A percentile compares a stretch with the other conserved stretches of the same genome.
Conservation (phyloP, 306 rosid species). For the Begonia masoniana region DNA sequence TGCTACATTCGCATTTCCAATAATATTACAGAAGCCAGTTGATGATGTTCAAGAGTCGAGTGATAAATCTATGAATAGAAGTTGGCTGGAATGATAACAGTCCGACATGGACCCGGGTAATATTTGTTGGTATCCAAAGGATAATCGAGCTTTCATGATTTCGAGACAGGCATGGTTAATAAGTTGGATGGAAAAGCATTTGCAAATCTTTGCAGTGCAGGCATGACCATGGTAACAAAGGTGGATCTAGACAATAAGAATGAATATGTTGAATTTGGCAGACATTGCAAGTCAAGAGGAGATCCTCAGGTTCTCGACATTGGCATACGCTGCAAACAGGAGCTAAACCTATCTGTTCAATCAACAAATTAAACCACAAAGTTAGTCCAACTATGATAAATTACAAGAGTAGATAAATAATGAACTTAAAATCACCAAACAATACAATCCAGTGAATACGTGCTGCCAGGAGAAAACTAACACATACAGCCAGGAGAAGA, state of each 20-base stretch:
- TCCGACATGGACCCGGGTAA: no score
- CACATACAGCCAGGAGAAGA: not conserved
- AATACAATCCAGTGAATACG: not conserved
- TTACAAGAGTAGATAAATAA: not conserved
- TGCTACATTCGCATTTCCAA: no score
- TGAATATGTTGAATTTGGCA: slow-evolving; percentile 32
- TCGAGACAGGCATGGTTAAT: slow-evolving; percentile 5
- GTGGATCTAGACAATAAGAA: slow-evolving; percentile 79
- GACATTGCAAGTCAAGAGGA: slow-evolving; percentile 46
- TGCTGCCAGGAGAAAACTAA: not conserved
- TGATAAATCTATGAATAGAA: no score
- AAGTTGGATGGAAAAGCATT: slow-evolving; percentile 22
- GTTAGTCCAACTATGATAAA: no score
- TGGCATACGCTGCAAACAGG: slow-evolving; percentile 49
- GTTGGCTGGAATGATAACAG: no score
- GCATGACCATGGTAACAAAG: slow-evolving; percentile 68
- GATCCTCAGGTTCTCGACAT: slow-evolving; percentile 56
- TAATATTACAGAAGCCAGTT: no score
- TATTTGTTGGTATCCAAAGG: no score
- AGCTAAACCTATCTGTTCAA: slow-evolving; percentile 25
- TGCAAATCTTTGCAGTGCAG: slow-evolving; percentile 59
- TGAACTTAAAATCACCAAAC: not conserved
- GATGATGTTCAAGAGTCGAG: no score
- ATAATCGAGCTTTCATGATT: not conserved
- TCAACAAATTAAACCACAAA: not conserved